phyloP scores from a whole-genome alignment of 352 stramenopile species.

The Globisporangium solare region DNA sequence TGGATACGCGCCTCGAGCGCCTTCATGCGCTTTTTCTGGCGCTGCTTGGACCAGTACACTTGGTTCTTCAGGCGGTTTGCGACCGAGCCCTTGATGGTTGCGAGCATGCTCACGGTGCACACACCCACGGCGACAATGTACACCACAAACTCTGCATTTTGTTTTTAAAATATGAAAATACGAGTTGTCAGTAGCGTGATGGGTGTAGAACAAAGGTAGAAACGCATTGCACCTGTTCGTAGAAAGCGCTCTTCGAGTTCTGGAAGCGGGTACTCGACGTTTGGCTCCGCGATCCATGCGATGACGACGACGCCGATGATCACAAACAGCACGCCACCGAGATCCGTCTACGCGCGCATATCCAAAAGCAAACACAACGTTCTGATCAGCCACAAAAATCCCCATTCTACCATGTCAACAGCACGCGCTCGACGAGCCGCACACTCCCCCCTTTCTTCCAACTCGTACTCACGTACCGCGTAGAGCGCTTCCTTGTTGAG shows the following conservation, averaged over 20 bases:
- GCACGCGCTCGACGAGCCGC: neutral
- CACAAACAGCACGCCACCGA: constrained; percentile 81
- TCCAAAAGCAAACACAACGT: neutral
- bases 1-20: constrained; percentile 63
- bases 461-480: constrained; percentile 24
- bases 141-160: constrained; percentile 51
- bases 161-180: too few relatives aligned
- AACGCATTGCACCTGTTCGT: constrained; percentile 38
- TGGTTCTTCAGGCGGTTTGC: constrained; percentile 84
- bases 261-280: constrained; percentile 81
- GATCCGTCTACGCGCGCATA: constrained; percentile 44
- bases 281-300: constrained; percentile 79
- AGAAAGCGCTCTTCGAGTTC: constrained; percentile 83
- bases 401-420: neutral
- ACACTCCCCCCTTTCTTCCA: neutral
- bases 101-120: constrained; percentile 75
- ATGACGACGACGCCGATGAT: constrained; percentile 86
- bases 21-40: constrained; percentile 81
- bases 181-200: neutral
- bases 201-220: neutral
- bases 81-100: constrained; percentile 86
- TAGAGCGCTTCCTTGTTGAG: constrained; percentile 79
- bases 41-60: constrained; percentile 74
- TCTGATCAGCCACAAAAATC: constrained; percentile 1
- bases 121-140: constrained; percentile 79